These are phyloP conservation scores for Pichia norvegensis DNA, from an alignment of 1,139 yeast genomes.

Conservation along the genomic window DNA sequence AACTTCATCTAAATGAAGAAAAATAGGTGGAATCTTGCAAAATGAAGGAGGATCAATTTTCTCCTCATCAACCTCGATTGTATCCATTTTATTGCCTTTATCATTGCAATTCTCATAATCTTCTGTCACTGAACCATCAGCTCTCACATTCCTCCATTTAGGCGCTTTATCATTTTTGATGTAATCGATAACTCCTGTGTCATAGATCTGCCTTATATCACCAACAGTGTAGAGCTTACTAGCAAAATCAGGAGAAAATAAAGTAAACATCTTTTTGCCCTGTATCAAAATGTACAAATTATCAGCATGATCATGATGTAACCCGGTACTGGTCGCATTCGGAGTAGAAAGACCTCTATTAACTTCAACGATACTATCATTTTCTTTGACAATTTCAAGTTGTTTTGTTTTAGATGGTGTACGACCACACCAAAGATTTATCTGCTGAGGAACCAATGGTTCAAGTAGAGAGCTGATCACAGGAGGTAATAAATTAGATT, in stretches of 20 bases:
- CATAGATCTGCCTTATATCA: conserved; percentile 38
- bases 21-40: conserved; percentile 51
- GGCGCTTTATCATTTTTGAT: conserved; percentile 44
- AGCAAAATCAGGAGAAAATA: conserved; percentile 58
- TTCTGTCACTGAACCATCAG: conserved; percentile 41
- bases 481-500: conserved; percentile 30
- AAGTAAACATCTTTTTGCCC: conserved; percentile 60
- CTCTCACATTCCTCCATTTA: conserved; percentile 49
- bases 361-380: conserved; percentile 17
- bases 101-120: conserved; percentile 2
- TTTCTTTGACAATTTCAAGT: neutral
- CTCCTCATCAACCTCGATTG: conserved; percentile 10
- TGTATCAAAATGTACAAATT: conserved; percentile 53
- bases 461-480: conserved; percentile 36
- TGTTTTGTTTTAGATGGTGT: conserved; percentile 8
- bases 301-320: conserved; percentile 80
- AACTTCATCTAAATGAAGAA: conserved; percentile 52
- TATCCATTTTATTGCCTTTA: conserved; percentile 8
- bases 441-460: conserved; percentile 54
- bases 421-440: conserved; percentile 64
- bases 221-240: conserved; percentile 54
- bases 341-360: conserved; percentile 47
- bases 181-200: conserved; percentile 64
- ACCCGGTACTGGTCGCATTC: conserved; percentile 56
- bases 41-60: conserved; percentile 61